A percentile compares a stretch with the other conserved stretches of the same genome.
Conservation (phyloP, 2,329 filamentous ascomycete species). For the Graphilbum ipis-grandicollis region DNA sequence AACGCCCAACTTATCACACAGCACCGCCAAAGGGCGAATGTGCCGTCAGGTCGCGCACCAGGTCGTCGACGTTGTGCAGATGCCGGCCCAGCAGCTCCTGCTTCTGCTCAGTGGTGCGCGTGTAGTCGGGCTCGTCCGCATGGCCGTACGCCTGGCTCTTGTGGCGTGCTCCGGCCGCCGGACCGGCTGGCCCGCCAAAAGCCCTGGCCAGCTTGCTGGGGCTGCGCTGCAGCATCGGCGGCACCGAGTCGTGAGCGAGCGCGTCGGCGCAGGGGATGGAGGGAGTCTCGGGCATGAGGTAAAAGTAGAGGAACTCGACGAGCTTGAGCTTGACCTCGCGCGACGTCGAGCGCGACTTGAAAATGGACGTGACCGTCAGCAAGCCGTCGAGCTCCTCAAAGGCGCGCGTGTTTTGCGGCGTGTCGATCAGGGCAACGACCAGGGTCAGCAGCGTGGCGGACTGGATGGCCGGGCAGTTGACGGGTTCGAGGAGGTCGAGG, state of each 20-base stretch:
- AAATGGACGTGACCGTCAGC: constrained; percentile 77
- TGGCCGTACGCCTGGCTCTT: too few species aligned
- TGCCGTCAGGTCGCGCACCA: constrained; percentile 70
- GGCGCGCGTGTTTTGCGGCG: constrained; percentile 72
- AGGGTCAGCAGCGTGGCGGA: constrained; percentile 79
- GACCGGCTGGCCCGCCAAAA: constrained; percentile 25
- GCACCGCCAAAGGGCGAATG: constrained; percentile 57
- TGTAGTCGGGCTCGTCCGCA: constrained; percentile 18
- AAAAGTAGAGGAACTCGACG: constrained; percentile 97
- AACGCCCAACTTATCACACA: constrained; percentile 19
- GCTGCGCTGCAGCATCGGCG: constrained; percentile 43
- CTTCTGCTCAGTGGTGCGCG: constrained; percentile 64
- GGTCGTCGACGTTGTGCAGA: constrained; percentile 65
- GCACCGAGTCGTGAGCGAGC: constrained; percentile 17
- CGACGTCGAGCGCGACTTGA: constrained; percentile 73
- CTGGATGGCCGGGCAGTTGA: constrained; percentile 84
- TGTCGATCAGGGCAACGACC: constrained; percentile 73
- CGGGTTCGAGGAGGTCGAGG: constrained; percentile 82
- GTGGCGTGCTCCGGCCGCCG: constrained; percentile 3
- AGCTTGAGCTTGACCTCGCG: constrained; percentile 87
- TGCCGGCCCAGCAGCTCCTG: constrained; percentile 61
- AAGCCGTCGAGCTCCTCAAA: constrained; percentile 89
- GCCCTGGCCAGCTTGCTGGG: constrained; percentile 49
- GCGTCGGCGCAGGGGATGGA: constrained; percentile 29
- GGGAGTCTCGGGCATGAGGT: constrained; percentile 81